Evolutionary conservation across 306 rosid species (phyloP), one percentile per base, ranked within the genome.

Genomic region (Vigna hirtella): DNA sequence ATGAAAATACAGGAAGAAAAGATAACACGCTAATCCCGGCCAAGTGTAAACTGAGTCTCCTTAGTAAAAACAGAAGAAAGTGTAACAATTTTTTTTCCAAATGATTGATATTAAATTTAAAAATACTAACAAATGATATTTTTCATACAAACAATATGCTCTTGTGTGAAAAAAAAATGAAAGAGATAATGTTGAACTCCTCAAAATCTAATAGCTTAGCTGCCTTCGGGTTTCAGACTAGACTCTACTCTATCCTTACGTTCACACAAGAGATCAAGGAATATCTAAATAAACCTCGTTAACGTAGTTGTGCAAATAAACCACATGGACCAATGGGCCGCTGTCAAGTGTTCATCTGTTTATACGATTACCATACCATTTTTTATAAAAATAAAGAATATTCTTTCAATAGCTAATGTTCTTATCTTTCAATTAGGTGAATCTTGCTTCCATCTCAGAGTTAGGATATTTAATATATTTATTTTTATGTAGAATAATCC

Each of bases 401-500:
- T 73, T 66, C 9, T 74, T 78, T 42, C 28, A 56, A 67, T 68
- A 42, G 43, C 40, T 17, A 66, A 48, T 73, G 51, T 70, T 55
- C 40, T 63, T 42, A 48, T 40, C 45, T 40, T 47, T 78, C 61
- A n/a, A 58, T 79, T 57, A 73, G 20, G 82, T 73, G 55, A 76
- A 51, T 76, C 36, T 76, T 50, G 81, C 50, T 34, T 57, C 26
- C 58, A 17, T 66, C 48, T 15, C 76, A 73, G 30, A 80, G 36
- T 77, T 66, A 56, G 32, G 42, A 30, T 59, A 55, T 70, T 28
- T 74, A 63, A 65, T 63, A 62, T 16, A 1, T 73, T 53, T 53
- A 65, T 17, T 22, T 76, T 81, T 57, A 72, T 85, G 77, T 83
- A 96, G 99, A 96, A 97, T 64, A 98, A 96, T 86, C 97, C 99